Evolutionary conservation across 306 rosid genomes (phyloP).

Genomic region (Cyclanthera cordifolia): DNA sequence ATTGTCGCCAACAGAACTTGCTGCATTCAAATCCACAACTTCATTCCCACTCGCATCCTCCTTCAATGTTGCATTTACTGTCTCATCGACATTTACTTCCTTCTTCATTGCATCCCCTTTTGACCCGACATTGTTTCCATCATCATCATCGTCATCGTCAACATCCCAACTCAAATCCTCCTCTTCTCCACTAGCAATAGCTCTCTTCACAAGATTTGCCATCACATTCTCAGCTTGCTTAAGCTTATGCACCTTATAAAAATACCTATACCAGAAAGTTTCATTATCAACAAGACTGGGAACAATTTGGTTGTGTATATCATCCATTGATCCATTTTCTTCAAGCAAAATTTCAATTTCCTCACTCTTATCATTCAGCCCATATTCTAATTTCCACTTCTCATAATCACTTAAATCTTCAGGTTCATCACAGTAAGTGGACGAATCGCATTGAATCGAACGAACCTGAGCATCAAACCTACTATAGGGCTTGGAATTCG

Average conservation of each 20-base stretch:
- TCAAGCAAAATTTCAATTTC: constrained; percentile 42
- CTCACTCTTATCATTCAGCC: constrained; percentile 34
- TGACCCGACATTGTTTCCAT: constrained; percentile 5
- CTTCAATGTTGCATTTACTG: background rate
- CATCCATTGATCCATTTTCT: constrained; percentile 45
- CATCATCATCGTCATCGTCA: constrained; percentile 63
- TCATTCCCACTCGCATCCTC: constrained; percentile 23
- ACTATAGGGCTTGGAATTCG: constrained; percentile 44
- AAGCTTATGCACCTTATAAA: constrained; percentile 50
- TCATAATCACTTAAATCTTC: constrained; percentile 53
- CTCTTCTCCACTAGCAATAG: constrained; percentile 45
- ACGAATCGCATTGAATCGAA: constrained; percentile 43
- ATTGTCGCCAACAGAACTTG: background rate
- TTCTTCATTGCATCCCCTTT: constrained; percentile 16
- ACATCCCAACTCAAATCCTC: constrained; percentile 93
- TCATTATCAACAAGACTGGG: constrained; percentile 42
- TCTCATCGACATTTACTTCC: background rate
- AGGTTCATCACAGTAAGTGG: constrained; percentile 51
- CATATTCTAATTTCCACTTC: constrained; percentile 47
- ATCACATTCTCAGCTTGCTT: constrained; percentile 58
- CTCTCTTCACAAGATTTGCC: constrained; percentile 55
- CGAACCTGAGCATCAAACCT: constrained; percentile 65
- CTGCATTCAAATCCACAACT: constrained; percentile 18
- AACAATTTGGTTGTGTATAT: constrained; percentile 42
- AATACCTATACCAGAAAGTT: constrained; percentile 68